Evolutionary conservation across 352 stramenopile genomes (phyloP).

Genomic region (Pythium folliculosum): DNA sequence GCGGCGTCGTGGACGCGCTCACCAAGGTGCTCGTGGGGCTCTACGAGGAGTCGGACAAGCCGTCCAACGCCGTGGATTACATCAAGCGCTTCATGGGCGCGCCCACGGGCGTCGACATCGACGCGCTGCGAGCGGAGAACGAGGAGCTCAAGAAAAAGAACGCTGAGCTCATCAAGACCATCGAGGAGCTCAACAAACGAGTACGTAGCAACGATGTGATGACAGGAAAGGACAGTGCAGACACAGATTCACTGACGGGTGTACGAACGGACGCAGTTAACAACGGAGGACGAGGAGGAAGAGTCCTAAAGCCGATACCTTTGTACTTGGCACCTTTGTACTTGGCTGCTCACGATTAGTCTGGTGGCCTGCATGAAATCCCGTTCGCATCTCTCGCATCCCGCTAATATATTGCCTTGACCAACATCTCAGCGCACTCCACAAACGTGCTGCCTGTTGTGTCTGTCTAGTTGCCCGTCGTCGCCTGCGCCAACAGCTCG

Average conservation of each 20-base stretch:
- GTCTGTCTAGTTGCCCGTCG: constrained; percentile 31
- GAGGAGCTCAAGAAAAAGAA: constrained; percentile 93
- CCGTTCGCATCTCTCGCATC: neutral
- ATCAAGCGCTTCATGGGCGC: constrained; percentile 96
- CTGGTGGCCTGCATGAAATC: neutral
- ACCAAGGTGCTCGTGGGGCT: constrained; percentile 97
- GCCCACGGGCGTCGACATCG: constrained; percentile 89
- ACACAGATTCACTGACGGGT: neutral
- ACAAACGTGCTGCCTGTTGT: neutral
- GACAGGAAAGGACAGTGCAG: too few species aligned
- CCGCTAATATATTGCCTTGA: constrained; percentile 28
- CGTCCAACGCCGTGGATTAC: constrained; percentile 97
- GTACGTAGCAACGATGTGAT: constrained; percentile 33
- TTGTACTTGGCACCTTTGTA: too few species aligned
- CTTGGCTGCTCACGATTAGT: neutral
- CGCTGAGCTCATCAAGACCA: constrained; percentile 86
- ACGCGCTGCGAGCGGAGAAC: constrained; percentile 88
- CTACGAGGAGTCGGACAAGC: constrained; percentile 96
- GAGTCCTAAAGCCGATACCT: constrained; percentile 32
- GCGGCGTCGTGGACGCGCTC: constrained; percentile 95
- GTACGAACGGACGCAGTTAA: constrained; percentile 37
- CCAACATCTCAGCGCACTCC: neutral
- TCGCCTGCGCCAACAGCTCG: constrained; percentile 77
- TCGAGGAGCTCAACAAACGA: constrained; percentile 91
- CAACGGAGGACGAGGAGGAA: constrained; percentile 67